Conservation (phyloP, 768 basidiomycete genomes). For the Agrocybe pediades region DNA sequence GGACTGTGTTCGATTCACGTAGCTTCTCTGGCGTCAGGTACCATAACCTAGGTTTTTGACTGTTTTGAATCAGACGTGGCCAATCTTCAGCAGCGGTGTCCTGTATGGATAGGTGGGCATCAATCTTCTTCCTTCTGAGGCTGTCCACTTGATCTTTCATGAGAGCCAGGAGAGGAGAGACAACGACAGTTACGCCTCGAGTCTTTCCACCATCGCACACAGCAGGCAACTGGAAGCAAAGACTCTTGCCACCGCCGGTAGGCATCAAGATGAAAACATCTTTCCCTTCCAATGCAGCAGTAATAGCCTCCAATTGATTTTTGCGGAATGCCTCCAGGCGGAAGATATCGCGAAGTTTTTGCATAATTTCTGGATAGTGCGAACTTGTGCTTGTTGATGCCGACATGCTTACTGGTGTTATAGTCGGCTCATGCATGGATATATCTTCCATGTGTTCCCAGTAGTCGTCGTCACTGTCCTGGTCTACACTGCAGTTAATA, state of each 20-base stretch:
- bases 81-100: constrained; percentile 44
- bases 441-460: constrained; percentile 50
- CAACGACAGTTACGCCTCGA: constrained; percentile 83
- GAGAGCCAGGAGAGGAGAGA: constrained; percentile 85
- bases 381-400: constrained; percentile 6
- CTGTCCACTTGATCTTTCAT: constrained; percentile 88
- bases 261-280: constrained; percentile 98
- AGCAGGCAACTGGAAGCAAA: constrained; percentile 91
- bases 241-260: constrained; percentile 90
- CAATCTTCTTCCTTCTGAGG: constrained; percentile 62
- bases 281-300: constrained; percentile 72
- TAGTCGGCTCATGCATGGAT: constrained; percentile 27
- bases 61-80: constrained; percentile 42
- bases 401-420: background rate
- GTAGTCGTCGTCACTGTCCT: constrained; percentile 46
- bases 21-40: constrained; percentile 95
- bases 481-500: constrained; percentile 8
- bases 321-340: constrained; percentile 66
- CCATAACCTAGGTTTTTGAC: constrained; percentile 62
- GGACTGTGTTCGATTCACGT: constrained; percentile 58
- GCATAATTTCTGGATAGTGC: constrained; percentile 53
- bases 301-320: constrained; percentile 88
- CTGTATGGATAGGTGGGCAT: constrained; percentile 71
- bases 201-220: constrained; percentile 73
- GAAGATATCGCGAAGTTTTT: constrained; percentile 61